These are phyloP conservation scores for Brassica napus DNA, from an alignment of 345 rosid species.

Conservation along the genomic window Da-Ae NC_063446.1:6105501-6106000, in stretches of 20 bases:
- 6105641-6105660: neutral
- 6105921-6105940: too few species aligned
- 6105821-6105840: conserved; percentile 43
- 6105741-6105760: conserved; percentile 46
- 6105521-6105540: too few species aligned
- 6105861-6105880: neutral
- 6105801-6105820: conserved; percentile 3
- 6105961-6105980: too few species aligned
- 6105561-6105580: too few species aligned
- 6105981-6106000: too few species aligned
- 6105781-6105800: neutral
- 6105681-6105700: neutral
- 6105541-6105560: too few species aligned
- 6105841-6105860: fast-evolving
- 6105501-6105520: too few species aligned
- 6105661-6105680: neutral
- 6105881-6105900: conserved; percentile 47
- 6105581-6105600: too few species aligned
- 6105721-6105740: neutral
- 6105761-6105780: conserved; percentile 45
- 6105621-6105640: too few species aligned
- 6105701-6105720: conserved; percentile 17
- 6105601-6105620: too few species aligned
- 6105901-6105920: neutral
- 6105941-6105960: too few species aligned